Conservation (phyloP, 768 basidiomycete species). For the Goffeauzyma gilvescens region DNA sequence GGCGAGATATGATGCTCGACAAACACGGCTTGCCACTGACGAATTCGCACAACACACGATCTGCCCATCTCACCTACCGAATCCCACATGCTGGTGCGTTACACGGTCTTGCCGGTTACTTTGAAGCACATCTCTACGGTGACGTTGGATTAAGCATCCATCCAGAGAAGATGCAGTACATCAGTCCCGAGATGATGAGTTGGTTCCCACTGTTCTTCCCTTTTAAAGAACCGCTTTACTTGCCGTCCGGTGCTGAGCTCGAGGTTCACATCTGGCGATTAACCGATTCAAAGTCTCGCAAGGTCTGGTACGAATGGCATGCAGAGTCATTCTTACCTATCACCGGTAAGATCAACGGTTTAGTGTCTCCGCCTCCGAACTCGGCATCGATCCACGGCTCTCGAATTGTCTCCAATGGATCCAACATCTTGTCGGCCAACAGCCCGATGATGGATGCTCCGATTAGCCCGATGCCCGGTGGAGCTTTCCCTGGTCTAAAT, state of each 20-base stretch:
- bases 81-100: slow-evolving; percentile 86
- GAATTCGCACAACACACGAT: slow-evolving; percentile 89
- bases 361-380: slow-evolving; percentile 2
- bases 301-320: slow-evolving; percentile 97
- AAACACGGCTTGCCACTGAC: slow-evolving; percentile 61
- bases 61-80: slow-evolving; percentile 66
- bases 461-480: slow-evolving; percentile 4
- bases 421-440: slow-evolving; percentile 26
- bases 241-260: slow-evolving; percentile 78
- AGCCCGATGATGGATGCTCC: slow-evolving; percentile 56
- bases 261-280: slow-evolving; percentile 87
- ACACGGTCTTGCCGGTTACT: slow-evolving; percentile 91
- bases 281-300: slow-evolving; percentile 53
- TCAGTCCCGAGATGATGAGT: slow-evolving; percentile 92
- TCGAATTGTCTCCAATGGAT: slow-evolving; percentile 5
- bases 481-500: slow-evolving; percentile 4
- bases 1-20: slow-evolving; percentile 58
- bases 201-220: slow-evolving; percentile 99
- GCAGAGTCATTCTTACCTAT: slow-evolving; percentile 71
- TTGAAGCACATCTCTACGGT: slow-evolving; percentile 83
- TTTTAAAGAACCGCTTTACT: slow-evolving; percentile 84
- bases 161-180: slow-evolving; percentile 61
- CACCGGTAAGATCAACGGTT: slow-evolving; percentile 9
- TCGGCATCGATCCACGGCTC: slow-evolving; percentile 10
- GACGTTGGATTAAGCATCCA: slow-evolving; percentile 83